Conservation (phyloP, 352 stramenopile genomes). For the Phytophthora meadii region DNA sequence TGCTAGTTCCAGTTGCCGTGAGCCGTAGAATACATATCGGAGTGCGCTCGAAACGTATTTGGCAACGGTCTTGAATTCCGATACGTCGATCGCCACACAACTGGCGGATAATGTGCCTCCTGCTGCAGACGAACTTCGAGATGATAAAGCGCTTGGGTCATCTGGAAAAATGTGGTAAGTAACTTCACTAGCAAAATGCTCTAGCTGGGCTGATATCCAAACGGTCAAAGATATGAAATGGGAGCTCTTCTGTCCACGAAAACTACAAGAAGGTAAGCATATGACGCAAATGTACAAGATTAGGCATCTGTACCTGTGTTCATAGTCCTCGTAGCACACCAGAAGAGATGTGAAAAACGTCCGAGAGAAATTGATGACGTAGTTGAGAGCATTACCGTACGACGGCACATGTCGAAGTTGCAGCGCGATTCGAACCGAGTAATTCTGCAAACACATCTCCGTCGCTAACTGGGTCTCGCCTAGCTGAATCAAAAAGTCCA, state of each 20-base stretch:
- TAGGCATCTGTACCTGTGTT: slow-evolving; percentile 51
- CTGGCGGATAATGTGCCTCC: slow-evolving; percentile 10
- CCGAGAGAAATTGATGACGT: slow-evolving; percentile 83
- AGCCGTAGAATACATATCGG: slow-evolving; percentile 85
- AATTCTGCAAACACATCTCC: slow-evolving; percentile 86
- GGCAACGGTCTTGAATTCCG: slow-evolving; percentile 80
- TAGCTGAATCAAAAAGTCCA: slow-evolving; percentile 78
- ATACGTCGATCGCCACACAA: slow-evolving; percentile 66
- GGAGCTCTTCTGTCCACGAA: slow-evolving; percentile 72
- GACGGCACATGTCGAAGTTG: slow-evolving; percentile 80
- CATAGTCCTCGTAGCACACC: slow-evolving; percentile 85
- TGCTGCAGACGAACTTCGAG: slow-evolving; percentile 25
- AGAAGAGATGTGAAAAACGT: slow-evolving; percentile 89
- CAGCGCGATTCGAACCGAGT: slow-evolving; percentile 77
- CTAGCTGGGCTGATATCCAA: slow-evolving; percentile 83
- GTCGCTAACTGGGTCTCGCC: slow-evolving; percentile 70
- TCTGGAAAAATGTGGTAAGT: slow-evolving; percentile 79
- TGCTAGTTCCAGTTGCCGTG: slow-evolving; percentile 77
- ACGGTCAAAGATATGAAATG: slow-evolving; percentile 83
- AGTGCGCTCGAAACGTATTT: slow-evolving; percentile 81
- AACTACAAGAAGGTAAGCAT: slow-evolving; percentile 43
- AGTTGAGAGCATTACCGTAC: slow-evolving; percentile 78
- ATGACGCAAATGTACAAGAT: background rate
- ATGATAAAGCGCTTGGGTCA: slow-evolving; percentile 39
- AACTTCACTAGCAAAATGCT: slow-evolving; percentile 79